phyloP scores from a whole-genome alignment of 345 rosid genomes.

The Eucalyptus paniculata region DNA sequence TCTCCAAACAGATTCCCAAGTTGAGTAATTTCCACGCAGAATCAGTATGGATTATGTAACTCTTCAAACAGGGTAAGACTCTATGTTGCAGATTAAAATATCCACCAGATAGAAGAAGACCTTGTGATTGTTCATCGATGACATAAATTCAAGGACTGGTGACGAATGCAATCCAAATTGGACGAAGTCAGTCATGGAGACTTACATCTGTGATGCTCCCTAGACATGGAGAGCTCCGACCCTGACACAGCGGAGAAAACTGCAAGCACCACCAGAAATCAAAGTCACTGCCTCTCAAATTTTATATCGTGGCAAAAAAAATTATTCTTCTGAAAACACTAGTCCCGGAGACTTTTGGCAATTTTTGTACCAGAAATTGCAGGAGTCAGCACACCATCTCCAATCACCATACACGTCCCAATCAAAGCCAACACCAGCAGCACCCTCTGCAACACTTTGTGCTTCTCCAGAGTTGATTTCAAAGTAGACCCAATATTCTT shows the following conservation, averaged over 20 bases:
- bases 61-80: background rate
- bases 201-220: conserved; percentile 10
- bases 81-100: background rate
- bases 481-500: conserved; percentile 1
- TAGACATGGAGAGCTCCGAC: conserved; percentile 6
- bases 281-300: background rate
- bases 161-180: background rate
- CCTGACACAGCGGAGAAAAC: conserved; percentile 32
- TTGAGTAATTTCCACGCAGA: background rate
- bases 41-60: background rate
- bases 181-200: background rate
- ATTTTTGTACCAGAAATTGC: conserved; percentile 26
- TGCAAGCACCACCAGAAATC: background rate
- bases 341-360: background rate
- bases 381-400: conserved; percentile 39
- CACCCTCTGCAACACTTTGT: conserved; percentile 9
- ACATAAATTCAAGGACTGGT: background rate
- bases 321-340: background rate
- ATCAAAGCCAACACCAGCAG: conserved; percentile 27
- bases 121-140: background rate
- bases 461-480: conserved; percentile 22
- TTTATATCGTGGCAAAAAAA: background rate
- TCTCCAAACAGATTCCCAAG: background rate
- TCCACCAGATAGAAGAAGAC: background rate
- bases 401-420: conserved; percentile 42